Evolutionary conservation across 2,329 filamentous ascomycete genomes (phyloP), one percentile per base, ranked within the genome.

Genomic region (Arthroderma sp.): DNA sequence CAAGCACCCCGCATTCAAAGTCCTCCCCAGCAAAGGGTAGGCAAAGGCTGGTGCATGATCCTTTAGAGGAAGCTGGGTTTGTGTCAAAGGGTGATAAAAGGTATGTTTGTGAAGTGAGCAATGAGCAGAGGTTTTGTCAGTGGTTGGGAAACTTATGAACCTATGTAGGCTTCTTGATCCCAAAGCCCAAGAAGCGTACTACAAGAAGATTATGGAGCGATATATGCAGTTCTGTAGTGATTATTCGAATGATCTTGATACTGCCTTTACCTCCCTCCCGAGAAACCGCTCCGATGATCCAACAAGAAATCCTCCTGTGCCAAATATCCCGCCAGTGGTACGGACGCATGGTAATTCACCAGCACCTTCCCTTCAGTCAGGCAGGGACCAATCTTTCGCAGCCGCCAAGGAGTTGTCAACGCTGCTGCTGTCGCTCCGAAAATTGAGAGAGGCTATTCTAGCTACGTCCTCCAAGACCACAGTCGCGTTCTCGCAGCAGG

Each of bases 41-140:
- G 51, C 68, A 93, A 51, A 87, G 83, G 61, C 82, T 84, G 74
- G 81, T 48, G 77, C 82, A 38, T 46, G 87, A 95, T 61, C 77
- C 84, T 9, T 70, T 96, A 29, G 84, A 93, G 54, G 75, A 72
- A 48, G 83, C 93, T 53, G 88, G 89, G 1, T 73, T 94, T 52
- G 86, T 86, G 4, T 94, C 87, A 2, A 95, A 94, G 59, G 89
- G 89, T 43, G 89, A 96, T 63, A 83, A 74, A 40, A 82, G 83
- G 87, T 89, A 70, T 43, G 56, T 49, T 22, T 38, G 22, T 45
- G 31, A 38, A 40, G 40, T 10, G 28, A 29, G 36, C 3, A 34
- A 32, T 8, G 27, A 15, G 29, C 48, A 49, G 46, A 52, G 22
- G 33, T 27, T 36, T 11, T 9, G n/a, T 22, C 11, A n/a, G 28